Base-by-base conservation (phyloP, 2,329 filamentous ascomycete species). In the Nakataea oryzae region DNA sequence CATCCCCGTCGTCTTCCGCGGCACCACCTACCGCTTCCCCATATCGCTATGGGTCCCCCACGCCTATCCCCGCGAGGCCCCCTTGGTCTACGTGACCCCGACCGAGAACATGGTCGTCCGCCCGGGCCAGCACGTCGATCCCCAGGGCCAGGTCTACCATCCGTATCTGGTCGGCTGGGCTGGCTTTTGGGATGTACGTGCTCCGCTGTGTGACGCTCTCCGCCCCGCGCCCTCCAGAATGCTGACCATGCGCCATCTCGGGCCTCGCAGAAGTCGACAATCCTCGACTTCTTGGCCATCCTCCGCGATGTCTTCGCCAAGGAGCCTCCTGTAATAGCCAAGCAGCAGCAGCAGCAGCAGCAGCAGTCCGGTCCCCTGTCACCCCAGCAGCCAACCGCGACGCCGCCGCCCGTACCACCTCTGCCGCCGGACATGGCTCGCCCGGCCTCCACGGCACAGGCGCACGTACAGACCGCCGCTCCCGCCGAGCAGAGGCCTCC, bases 1-100 rank as follows among this genome's bases (percentile, higher is more conserved):
- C 3, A 77, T 99, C 50, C 93, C 95, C n/a, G 93, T 96, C 64
- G 80, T 83, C 68, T 99, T 97, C 76, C 88, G 93, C 69, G 93
- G 93, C 70, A 88, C 86, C 30, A 89, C 87, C 5, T 99, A 97
- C 75, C 85, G 91, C 66, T 97, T 97, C 69, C 95, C 95, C 27
- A 80, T 99, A 66, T 89, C 90, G 65, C 75, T 97, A 83, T 97
- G 95, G 93, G 81, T 97, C 57, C 95, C 95, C 4, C 91, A 96
- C 71, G 84, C 86, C 61, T 99, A 97, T 72, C 95, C 95, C 1
- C 82, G 85, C 65, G 91, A 96, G 69, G 82, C 91, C 0, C 95
- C 95, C 1, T 82, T 97, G 58, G 85, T 89, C 63, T 97, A 96
- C 73, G 91, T 97, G 55, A 93, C 87, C 8, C 93, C 95, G 3